Evolutionary conservation across 139 green algal species (phyloP).

Genomic region (Spirogloea muscicola): DNA sequence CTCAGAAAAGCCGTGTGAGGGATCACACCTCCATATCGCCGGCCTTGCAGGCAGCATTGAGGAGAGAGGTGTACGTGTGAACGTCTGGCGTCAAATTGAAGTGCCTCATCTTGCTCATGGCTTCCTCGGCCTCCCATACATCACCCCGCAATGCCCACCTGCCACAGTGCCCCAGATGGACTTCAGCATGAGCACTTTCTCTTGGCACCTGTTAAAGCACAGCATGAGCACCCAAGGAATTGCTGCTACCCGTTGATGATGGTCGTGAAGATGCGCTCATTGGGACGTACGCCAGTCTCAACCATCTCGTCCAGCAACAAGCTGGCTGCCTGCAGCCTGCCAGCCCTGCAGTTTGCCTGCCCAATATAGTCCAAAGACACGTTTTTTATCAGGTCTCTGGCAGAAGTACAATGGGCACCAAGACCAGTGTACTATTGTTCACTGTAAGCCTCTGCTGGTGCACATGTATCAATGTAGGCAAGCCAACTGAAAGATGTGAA

Average conservation of each 20-base stretch:
- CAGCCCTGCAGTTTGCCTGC: slow-evolving; percentile 5
- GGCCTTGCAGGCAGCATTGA: neutral
- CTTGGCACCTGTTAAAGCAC: neutral
- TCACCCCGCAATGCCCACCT: slow-evolving; percentile 5
- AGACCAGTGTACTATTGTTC: no score
- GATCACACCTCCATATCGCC: slow-evolving; percentile 1
- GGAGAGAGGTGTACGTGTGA: neutral
- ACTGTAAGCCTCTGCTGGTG: no score
- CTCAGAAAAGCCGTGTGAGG: neutral
- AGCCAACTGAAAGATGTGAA: no score
- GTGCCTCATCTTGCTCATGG: neutral
- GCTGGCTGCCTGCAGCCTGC: neutral
- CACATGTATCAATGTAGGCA: no score
- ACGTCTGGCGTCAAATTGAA: neutral
- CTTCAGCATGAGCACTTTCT: slow-evolving; percentile 1
- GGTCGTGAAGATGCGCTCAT: neutral
- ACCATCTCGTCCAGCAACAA: neutral
- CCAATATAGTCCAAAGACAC: no score
- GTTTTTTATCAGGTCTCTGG: no score
- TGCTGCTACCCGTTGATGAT: slow-evolving; percentile 6
- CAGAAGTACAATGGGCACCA: no score
- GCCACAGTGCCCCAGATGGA: neutral
- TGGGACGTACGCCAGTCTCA: neutral
- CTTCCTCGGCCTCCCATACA: slow-evolving; percentile 6
- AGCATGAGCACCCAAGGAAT: slow-evolving; percentile 5